Conservation (phyloP, 371 early-diverging fungal genomes). For the Mortierella polycephala region DNA sequence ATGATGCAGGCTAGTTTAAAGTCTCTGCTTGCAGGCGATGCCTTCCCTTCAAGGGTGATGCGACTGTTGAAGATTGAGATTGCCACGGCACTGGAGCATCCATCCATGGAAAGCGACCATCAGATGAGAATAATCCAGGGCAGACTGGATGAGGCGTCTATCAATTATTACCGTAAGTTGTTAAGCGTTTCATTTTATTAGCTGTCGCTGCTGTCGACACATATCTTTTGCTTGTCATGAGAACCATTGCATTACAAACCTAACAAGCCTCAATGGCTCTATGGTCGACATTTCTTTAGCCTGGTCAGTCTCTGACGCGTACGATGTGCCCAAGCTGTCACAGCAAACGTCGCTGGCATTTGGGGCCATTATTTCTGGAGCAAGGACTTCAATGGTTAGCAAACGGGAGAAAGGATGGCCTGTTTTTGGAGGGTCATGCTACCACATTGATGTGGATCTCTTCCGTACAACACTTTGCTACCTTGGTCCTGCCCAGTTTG, state of each 20-base stretch:
- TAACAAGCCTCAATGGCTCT: too few relatives aligned
- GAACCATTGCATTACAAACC: too few relatives aligned
- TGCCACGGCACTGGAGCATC: conserved; percentile 27
- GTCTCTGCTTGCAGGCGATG: conserved; percentile 46
- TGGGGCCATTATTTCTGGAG: conserved; percentile 33
- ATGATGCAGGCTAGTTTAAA: conserved; percentile 42
- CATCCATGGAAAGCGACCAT: conserved; percentile 34
- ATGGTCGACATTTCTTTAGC: conserved; percentile 12
- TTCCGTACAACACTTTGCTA: conserved; percentile 35
- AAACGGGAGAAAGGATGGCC: conserved; percentile 45
- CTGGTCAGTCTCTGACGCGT: conserved; percentile 36
- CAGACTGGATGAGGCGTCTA: conserved; percentile 20
- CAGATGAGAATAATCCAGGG: conserved; percentile 41
- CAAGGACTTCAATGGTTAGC: conserved; percentile 30
- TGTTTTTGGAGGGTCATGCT: conserved; percentile 33
- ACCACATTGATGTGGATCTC: conserved; percentile 50
- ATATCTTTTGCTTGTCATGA: background rate
- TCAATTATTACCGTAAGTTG: conserved; percentile 39
- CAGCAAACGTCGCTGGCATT: conserved; percentile 35
- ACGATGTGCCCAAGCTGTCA: conserved; percentile 44
- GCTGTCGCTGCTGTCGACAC: too few relatives aligned
- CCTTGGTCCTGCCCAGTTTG: conserved; percentile 42
- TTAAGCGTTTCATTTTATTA: too few relatives aligned
- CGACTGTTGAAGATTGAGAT: conserved; percentile 42
- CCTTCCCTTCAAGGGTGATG: conserved; percentile 38